phyloP scores from a whole-genome alignment of 176 grass and related monocot species.

The Typha latifolia region DNA sequence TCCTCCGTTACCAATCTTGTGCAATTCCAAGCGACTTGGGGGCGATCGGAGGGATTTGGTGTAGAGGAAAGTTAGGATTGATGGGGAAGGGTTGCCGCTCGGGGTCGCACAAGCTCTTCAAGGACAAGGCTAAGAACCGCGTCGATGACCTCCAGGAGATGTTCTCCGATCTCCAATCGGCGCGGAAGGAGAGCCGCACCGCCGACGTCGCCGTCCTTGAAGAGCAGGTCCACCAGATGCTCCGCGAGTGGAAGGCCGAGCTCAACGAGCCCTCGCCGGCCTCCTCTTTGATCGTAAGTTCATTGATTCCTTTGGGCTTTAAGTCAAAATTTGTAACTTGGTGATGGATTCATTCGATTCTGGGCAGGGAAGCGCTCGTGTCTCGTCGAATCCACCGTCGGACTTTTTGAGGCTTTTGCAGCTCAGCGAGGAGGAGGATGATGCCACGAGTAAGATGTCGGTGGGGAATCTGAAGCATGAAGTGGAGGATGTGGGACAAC shows the following conservation, averaged over 20 bases:
- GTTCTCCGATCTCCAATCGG: slow-evolving; percentile 77
- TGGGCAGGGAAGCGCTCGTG: slow-evolving; percentile 44
- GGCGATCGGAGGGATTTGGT: too few species aligned
- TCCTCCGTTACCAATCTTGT: too few species aligned
- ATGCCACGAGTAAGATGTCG: slow-evolving; percentile 65
- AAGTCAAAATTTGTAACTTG: not conserved
- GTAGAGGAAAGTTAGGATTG: too few species aligned
- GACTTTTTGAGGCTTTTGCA: slow-evolving; percentile 67
- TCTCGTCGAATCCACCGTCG: slow-evolving; percentile 33
- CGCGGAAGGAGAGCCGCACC: slow-evolving; percentile 71
- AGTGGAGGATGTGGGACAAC: slow-evolving; percentile 15
- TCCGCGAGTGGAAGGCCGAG: slow-evolving; percentile 81
- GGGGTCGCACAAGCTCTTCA: slow-evolving; percentile 62
- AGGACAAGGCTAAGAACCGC: slow-evolving; percentile 72
- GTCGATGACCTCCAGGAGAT: slow-evolving; percentile 86
- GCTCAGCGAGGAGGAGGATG: slow-evolving; percentile 73
- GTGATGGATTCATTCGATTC: slow-evolving; percentile 1
- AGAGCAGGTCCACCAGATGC: slow-evolving; percentile 88
- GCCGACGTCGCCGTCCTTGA: slow-evolving; percentile 76
- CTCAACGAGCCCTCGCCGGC: slow-evolving; percentile 74
- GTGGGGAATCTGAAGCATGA: slow-evolving; percentile 27
- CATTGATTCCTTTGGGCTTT: not conserved
- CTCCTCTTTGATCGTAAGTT: slow-evolving; percentile 52
- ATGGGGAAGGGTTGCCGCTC: slow-evolving; percentile 48
- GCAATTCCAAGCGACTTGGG: too few species aligned